phyloP scores from a whole-genome alignment of 257 asterid species.

The Asclepias syriaca region DNA sequence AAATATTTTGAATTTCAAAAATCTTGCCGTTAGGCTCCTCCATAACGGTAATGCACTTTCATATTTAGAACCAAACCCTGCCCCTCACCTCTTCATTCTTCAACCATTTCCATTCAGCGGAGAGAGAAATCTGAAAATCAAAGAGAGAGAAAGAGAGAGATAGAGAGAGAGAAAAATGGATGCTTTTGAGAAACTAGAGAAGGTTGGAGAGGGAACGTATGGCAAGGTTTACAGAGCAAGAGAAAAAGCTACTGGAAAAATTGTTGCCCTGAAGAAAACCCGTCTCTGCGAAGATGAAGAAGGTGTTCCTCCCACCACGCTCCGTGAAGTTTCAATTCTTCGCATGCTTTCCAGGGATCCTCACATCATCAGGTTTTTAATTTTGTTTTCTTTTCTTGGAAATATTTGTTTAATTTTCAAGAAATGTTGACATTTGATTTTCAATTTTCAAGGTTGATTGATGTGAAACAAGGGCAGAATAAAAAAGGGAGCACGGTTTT shows the following conservation, averaged over 20 bases:
- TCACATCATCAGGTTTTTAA: conserved; percentile 59
- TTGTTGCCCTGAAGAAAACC: conserved; percentile 89
- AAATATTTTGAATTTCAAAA: not conserved
- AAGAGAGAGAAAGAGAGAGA: not conserved
- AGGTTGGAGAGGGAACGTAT: conserved; percentile 14
- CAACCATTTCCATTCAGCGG: too few relatives aligned
- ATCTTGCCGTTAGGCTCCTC: conserved; percentile 12
- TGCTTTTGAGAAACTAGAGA: conserved; percentile 14
- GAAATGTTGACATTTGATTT: not conserved
- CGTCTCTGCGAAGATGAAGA: conserved; percentile 96
- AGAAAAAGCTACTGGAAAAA: conserved; percentile 85
- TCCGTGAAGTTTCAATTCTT: conserved; percentile 84
- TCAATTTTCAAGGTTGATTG: conserved; percentile 50
- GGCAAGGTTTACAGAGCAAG: conserved; percentile 94
- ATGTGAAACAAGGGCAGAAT: conserved; percentile 82
- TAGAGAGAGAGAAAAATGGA: not conserved
- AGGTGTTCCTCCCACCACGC: conserved; percentile 98
- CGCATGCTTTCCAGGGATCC: conserved; percentile 91
- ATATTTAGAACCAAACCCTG: not conserved
- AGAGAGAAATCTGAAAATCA: not conserved
- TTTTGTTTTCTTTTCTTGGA: not conserved
- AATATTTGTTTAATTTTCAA: not conserved
- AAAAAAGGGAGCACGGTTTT: conserved; percentile 91
- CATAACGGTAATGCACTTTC: conserved; percentile 4
- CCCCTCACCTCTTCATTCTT: not conserved